Conservation (phyloP, 192 early-diverging fungal species). For the Oehlia diaphana region DNA sequence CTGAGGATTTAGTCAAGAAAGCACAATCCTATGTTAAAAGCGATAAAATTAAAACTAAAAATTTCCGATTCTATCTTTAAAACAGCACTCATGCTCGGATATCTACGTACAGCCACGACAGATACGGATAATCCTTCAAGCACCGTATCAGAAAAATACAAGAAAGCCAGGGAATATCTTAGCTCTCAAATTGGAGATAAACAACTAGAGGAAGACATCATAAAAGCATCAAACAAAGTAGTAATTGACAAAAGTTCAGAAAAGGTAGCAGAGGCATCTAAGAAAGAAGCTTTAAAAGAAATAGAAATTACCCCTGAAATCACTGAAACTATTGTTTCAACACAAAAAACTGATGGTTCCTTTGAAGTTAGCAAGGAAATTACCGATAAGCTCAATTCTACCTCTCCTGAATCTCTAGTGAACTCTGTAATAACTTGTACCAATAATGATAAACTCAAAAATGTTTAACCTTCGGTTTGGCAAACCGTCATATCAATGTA, state of each 20-base stretch:
- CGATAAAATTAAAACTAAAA: not conserved
- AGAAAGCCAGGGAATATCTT: not conserved
- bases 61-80: not conserved
- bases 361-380: not conserved
- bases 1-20: not conserved
- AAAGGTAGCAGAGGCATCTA: not conserved
- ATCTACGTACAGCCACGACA: not conserved
- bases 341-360: conserved; percentile 6
- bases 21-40: not conserved
- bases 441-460: not conserved
- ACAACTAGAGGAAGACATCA: conserved; percentile 3
- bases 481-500: not conserved
- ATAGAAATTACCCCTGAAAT: not conserved
- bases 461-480: not conserved
- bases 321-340: not conserved
- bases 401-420: not conserved
- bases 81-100: conserved; percentile 12
- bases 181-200: conserved; percentile 11
- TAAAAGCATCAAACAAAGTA: not conserved
- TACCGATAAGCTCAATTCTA: not conserved
- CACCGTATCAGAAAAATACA: not conserved
- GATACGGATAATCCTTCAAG: not conserved
- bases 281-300: conserved; percentile 2
- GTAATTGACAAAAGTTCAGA: conserved; percentile 7
- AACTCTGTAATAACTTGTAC: not conserved